Percentiles rank a stretch among this genome's conserved stretches.
Evolutionary conservation across 2,329 filamentous ascomycete species (phyloP).

Genomic region (Aspergillus terreus): DNA sequence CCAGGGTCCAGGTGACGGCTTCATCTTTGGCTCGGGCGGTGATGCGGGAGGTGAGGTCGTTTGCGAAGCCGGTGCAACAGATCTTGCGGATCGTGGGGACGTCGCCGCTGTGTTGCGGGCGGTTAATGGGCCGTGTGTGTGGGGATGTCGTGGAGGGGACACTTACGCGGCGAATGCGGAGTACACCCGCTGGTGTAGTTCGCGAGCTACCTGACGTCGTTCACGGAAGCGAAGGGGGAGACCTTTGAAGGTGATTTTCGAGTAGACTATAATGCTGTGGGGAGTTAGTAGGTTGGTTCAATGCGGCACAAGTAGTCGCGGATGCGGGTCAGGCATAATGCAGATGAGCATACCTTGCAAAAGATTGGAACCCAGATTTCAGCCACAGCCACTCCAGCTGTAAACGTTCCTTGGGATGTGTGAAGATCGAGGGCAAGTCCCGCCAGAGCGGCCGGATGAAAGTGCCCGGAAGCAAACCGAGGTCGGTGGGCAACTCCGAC

Average conservation of each 20-base stretch:
- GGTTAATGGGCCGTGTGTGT: constrained; percentile 7
- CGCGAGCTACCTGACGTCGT: constrained; percentile 34
- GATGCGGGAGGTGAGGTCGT: constrained; percentile 32
- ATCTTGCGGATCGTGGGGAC: constrained; percentile 30
- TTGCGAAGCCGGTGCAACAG: constrained; percentile 37
- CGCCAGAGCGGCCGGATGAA: constrained; percentile 37
- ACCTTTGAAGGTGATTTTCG: constrained; percentile 29
- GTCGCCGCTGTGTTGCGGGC: constrained; percentile 27
- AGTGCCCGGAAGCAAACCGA: constrained; percentile 45
- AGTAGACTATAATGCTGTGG: constrained; percentile 28
- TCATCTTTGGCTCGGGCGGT: constrained; percentile 28
- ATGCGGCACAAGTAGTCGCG: background rate
- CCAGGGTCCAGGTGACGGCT: constrained; percentile 33
- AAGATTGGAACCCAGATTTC: constrained; percentile 30
- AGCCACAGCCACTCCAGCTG: constrained; percentile 40
- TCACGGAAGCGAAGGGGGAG: constrained; percentile 33
- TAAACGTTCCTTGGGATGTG: constrained; percentile 31
- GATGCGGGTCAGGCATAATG: background rate
- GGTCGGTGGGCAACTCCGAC: constrained; percentile 38
- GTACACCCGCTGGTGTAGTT: constrained; percentile 47
- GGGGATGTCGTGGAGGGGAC: constrained; percentile 13
- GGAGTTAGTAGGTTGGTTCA: background rate
- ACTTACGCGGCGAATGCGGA: constrained; percentile 44
- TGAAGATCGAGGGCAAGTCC: constrained; percentile 40
- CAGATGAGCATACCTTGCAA: constrained; percentile 23